Evolutionary conservation across 163 green algal species (phyloP), one percentile per base, ranked within the genome.

Genomic region (Botryococcus braunii): DNA sequence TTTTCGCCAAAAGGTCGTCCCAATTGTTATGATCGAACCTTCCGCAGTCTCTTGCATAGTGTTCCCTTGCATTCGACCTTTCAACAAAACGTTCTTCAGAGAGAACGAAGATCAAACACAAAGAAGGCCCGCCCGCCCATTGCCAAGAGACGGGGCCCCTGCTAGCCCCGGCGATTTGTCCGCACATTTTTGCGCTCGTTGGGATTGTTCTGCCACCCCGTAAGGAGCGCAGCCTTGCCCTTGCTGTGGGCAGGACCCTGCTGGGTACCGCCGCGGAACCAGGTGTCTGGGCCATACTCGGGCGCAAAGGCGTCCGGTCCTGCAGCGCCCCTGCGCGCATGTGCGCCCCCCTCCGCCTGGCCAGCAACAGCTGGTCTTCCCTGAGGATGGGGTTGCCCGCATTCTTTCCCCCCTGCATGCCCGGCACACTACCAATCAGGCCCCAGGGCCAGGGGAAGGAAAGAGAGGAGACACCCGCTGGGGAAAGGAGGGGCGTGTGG

Each of bases 281-380:
- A 70, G 62, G 48, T 74, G 11, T 83, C 80, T 21, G 70, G 62
- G 11, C 66, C 70, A 43, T 75, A 89, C 73, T 94, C 88, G 5
- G 88, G 85, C 3, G 84, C 79, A 79, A 93, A 92, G 34, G 86
- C 74, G 75, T 95, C 84, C n/a, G 85, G 27, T 74, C 68, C 41
- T 74, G 35, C 39, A 46, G 40, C 3, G 40, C 13, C 43, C 68
- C 62, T 39, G 47, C 37, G 29, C 72, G 64, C 62, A 81, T 50
- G 8, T 75, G 68, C 29, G 78, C n/a, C n/a, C n/a, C n/a, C n/a
- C n/a, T n/a, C n/a, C n/a, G 79, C 65, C 79, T 74, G 59, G 82
- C 83, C 40, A 82, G 71, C 76, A 92, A 63, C 70, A 95, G 72
- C 59, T 91, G 77, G 69, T 96, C 90, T 78, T 96, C 90, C 0